Evolutionary conservation across 2,329 filamentous ascomycete genomes (phyloP), one percentile per base, ranked within the genome.

Genomic region (Pyrenochaeta sp.): DNA sequence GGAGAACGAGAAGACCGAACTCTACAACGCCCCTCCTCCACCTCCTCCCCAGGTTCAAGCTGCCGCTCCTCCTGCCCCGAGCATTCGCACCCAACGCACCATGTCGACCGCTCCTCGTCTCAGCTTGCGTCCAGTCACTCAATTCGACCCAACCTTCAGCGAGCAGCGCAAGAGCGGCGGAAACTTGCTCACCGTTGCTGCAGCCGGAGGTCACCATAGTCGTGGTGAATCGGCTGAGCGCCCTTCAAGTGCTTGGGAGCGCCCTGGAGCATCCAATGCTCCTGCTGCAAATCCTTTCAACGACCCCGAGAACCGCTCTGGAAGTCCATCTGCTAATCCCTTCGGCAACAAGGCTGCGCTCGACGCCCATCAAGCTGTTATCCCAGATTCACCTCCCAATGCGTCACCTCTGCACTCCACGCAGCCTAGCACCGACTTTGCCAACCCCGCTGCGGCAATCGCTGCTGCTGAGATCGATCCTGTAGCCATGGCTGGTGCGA

Each of bases 111-210:
- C 91, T 30, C 90, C 91, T n/a, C 87, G 87, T 51, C 80, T 96
- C 49, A 95, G 90, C 64, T 79, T 96, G 40, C 87, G 90, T 35
- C 91, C 91, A 3, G 82, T 94, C 35, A 93, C 90, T 27, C 85
- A 94, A 61, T 92, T 96, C 72, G 79, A 89, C 26, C 88, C 90
- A 4, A 85, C 83, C 62, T 80, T 89, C 51, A 75, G 67, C 48
- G 70, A 69, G 18, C 68, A 73, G 47, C 64, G 68, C 49, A 74
- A 71, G 68, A 71, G 61, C 46, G 64, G 61, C 44, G 69, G 62
- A 45, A 68, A 69, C 43, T 36, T 68, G 35, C 66, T 72, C 30
- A 61, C 51, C 30, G 60, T 66, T 31, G 64, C 62, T 19, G 61
- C 59, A 21, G 67, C 63, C 30, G 66, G 54, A n/a, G 61, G 48